phyloP scores from a whole-genome alignment of 306 rosid species.

The Crotalaria pallida region DNA sequence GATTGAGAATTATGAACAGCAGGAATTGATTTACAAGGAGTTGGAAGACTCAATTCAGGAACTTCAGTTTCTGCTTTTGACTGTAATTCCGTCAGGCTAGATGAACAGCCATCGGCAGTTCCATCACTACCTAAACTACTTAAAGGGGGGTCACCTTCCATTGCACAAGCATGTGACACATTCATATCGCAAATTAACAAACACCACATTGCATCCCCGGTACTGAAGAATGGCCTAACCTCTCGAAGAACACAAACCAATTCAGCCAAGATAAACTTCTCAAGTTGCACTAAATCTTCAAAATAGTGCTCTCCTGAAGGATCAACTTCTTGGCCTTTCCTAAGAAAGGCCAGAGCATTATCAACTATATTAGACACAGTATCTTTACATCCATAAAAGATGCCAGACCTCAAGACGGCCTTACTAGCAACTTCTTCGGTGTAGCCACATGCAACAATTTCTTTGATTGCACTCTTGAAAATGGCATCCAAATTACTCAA shows the following conservation, averaged over 20 bases:
- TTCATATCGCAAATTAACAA: constrained; percentile 71
- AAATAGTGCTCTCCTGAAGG: constrained; percentile 58
- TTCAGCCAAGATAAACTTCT: constrained; percentile 70
- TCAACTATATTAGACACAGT: constrained; percentile 74
- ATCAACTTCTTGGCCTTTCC: constrained; percentile 59
- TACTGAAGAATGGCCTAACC: constrained; percentile 76
- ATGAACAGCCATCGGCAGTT: constrained; percentile 28
- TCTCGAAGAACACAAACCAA: constrained; percentile 76
- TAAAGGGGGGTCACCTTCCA: constrained; percentile 57
- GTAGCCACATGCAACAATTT: constrained; percentile 57
- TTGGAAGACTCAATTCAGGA: constrained; percentile 45
- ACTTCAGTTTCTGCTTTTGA: constrained; percentile 38
- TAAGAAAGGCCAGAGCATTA: constrained; percentile 56
- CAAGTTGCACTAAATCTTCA: constrained; percentile 73
- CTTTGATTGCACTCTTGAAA: constrained; percentile 67
- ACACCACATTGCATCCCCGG: constrained; percentile 94
- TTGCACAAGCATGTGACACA: constrained; percentile 84
- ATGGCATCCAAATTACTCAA: constrained; percentile 60
- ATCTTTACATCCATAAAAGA: constrained; percentile 78
- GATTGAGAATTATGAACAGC: constrained; percentile 43
- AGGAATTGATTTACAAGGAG: constrained; percentile 41
- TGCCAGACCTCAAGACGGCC: constrained; percentile 71
- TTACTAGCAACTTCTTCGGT: constrained; percentile 61
- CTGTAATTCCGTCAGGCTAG: constrained; percentile 32
- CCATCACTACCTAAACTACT: constrained; percentile 36